Evolutionary conservation across 768 basidiomycete species (phyloP).

Genomic region (Inosperma sp.): DNA sequence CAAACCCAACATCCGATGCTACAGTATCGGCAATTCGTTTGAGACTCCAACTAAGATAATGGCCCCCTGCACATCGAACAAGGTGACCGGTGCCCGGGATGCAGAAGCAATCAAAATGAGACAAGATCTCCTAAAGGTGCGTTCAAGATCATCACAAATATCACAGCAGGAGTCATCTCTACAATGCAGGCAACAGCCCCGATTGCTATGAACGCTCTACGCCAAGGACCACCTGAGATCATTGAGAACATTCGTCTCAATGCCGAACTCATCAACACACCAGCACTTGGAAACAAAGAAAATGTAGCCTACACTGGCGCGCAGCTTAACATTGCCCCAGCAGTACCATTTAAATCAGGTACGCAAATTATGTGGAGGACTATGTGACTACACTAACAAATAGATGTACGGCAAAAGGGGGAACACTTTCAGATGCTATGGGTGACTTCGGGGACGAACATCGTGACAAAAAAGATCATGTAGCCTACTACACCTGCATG

Average conservation of each 20-base stretch:
- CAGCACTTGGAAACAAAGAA: background rate
- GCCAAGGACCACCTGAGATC: background rate
- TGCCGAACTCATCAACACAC: slow-evolving; percentile 1
- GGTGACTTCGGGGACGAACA: slow-evolving; percentile 2
- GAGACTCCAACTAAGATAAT: slow-evolving; percentile 2
- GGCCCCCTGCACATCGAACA: background rate
- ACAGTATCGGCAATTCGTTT: slow-evolving; percentile 4
- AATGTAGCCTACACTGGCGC: background rate
- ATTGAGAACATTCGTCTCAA: background rate
- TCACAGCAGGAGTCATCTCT: background rate
- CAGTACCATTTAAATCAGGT: background rate
- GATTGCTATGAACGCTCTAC: background rate
- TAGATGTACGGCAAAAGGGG: background rate
- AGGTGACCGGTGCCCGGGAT: background rate
- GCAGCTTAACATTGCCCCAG: slow-evolving; percentile 5
- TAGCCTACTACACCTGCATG: slow-evolving; percentile 3
- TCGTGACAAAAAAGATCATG: background rate
- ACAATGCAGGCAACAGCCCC: background rate
- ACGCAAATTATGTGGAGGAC: background rate
- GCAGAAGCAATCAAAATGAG: background rate
- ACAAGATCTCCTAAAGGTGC: background rate
- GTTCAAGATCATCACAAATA: background rate
- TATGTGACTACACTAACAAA: background rate
- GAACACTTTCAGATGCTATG: background rate
- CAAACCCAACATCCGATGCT: background rate